Percentiles rank a stretch among this genome's conserved stretches.
Evolutionary conservation across 345 rosid genomes (phyloP).

Genomic region (Noccaea caerulescens): DNA sequence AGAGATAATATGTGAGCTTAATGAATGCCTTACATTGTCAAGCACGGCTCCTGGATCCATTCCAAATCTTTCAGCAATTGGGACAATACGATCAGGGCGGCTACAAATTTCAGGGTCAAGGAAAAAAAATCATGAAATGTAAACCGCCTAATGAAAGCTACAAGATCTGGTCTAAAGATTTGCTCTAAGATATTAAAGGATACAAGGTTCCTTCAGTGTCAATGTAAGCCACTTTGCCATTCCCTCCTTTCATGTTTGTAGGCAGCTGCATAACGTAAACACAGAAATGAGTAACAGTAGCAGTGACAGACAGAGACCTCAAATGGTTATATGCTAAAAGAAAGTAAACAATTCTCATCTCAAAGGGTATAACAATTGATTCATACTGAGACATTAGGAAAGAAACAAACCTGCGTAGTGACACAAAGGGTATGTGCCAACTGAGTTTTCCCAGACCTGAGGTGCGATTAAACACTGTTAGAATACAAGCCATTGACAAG

Average conservation of each 20-base stretch:
- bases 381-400: constrained; percentile 13
- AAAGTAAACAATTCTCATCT: background rate
- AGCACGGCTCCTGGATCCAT: constrained; percentile 97
- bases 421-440: constrained; percentile 89
- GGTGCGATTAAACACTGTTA: constrained; percentile 5
- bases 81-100: constrained; percentile 86
- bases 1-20: constrained; percentile 5
- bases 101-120: constrained; percentile 53
- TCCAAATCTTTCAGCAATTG: constrained; percentile 97
- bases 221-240: constrained; percentile 91
- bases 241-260: constrained; percentile 82
- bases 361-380: background rate
- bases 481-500: constrained; percentile 12
- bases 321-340: background rate
- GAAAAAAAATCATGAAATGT: constrained; percentile 33
- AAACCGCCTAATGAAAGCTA: constrained; percentile 10
- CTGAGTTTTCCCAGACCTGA: constrained; percentile 92
- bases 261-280: constrained; percentile 63
- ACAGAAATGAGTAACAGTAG: constrained; percentile 1
- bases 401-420: constrained; percentile 72
- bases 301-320: background rate
- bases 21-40: constrained; percentile 65
- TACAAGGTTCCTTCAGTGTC: constrained; percentile 95
- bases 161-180: constrained; percentile 19
- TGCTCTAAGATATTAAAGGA: constrained; percentile 42